These are phyloP conservation scores for Pseudoturritis turrita DNA, from an alignment of 345 rosid genomes.

Conservation along the genomic window DNA sequence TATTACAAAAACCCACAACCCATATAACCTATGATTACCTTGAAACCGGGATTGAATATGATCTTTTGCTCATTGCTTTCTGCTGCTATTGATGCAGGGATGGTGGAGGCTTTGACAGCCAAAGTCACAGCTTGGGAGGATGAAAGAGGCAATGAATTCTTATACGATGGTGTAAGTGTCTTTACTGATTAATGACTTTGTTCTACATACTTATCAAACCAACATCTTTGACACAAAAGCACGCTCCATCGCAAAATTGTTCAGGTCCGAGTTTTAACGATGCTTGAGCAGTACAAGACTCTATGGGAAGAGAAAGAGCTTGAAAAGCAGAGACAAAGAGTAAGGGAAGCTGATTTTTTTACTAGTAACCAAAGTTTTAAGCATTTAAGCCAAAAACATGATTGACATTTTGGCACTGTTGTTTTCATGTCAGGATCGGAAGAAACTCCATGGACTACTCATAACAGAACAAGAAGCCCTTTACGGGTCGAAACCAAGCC, in stretches of 20 bases:
- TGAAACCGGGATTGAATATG: not conserved
- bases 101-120: slow-evolving; percentile 51
- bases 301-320: slow-evolving; percentile 53
- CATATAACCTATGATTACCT: not conserved
- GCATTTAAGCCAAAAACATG: not conserved
- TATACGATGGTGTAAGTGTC: slow-evolving; percentile 72
- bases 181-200: not conserved
- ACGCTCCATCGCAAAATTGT: not conserved
- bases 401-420: not conserved
- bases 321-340: slow-evolving; percentile 57
- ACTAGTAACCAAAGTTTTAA: not conserved
- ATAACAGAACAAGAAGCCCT: slow-evolving; percentile 58
- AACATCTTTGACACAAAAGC: not conserved
- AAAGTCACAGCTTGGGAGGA: slow-evolving; percentile 61
- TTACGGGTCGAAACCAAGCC: slow-evolving; percentile 66
- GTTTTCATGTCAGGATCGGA: slow-evolving; percentile 45
- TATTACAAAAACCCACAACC: not conserved
- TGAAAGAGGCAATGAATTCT: slow-evolving; percentile 57
- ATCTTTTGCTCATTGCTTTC: not conserved
- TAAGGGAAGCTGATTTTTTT: slow-evolving; percentile 22
- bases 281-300: slow-evolving; percentile 55
- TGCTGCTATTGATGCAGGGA: slow-evolving; percentile 38
- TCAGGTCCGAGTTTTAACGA: slow-evolving; percentile 52
- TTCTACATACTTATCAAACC: not conserved
- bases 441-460: slow-evolving; percentile 57